Evolutionary conservation across 257 asterid species (phyloP), one percentile per base, ranked within the genome.

Genomic region (Schizonepeta tenuifolia): DNA sequence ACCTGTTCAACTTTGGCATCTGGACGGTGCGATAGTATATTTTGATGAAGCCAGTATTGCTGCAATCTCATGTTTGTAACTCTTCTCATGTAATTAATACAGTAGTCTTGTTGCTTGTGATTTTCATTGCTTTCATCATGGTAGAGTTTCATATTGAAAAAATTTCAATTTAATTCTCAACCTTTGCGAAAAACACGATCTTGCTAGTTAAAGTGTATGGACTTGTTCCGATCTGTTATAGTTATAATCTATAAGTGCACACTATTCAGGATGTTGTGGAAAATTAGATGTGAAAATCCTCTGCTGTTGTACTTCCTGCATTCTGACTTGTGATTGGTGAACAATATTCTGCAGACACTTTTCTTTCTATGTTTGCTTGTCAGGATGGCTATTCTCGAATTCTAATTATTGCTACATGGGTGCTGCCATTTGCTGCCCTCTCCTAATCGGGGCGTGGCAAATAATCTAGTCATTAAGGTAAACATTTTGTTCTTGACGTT

Each of bases 291-390:
- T 46, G 68, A 46, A 47, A 71, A 56, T 54, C 21, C 26, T 18
- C 17, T 61, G 26, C 50, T 40, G 15, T 59, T 69, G 63, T 9
- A 69, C 59, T 33, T 61, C n/a, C n/a, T 44, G 36, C 43, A 20
- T 38, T 81, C 61, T 75, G 56, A 69, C 57, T 26, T 41, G 54
- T 72, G 53, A 40, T 17, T 75, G 51, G 36, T 59, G 38, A 31
- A 49, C 65, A 22, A 20, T 75, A 53, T 58, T 2, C 79, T 81
- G 89, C 93, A 95, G 99, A 90, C 99, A 55, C 66, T 92, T 59
- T 88, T 92, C 90, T 92, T 95, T 72, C n/a, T 95, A 40, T 95
- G 99, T 95, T 95, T 86, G 95, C 96, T 73, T 95, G 57, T 95
- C 99, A 0, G 99, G 99, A 75, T 95, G 97, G 99, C 86, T 95